These are phyloP conservation scores for Acmispon strigosus DNA, from an alignment of 306 rosid species.

Conservation along the genomic window DNA sequence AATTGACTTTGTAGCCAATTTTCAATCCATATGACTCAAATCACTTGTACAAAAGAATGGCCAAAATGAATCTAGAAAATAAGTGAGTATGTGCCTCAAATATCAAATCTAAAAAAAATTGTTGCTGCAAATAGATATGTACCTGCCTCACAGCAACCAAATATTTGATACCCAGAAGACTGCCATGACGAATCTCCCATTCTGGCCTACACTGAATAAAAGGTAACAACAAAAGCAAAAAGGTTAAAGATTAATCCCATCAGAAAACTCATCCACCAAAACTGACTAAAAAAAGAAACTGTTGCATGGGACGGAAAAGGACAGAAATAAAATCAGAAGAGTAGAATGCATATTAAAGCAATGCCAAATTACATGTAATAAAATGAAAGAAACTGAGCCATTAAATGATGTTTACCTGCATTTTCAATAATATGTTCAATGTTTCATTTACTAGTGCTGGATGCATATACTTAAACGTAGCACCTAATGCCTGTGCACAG, in stretches of 20 bases:
- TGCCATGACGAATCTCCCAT: constrained; percentile 99
- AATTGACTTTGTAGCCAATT: background rate
- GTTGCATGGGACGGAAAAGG: background rate
- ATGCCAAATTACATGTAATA: background rate
- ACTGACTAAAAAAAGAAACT: background rate
- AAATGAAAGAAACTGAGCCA: constrained; percentile 8
- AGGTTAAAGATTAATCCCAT: constrained; percentile 30
- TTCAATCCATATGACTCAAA: constrained; percentile 1
- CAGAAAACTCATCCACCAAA: background rate
- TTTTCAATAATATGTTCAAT: constrained; percentile 77
- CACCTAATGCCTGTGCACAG: constrained; percentile 96
- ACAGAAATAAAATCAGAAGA: background rate
- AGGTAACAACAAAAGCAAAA: constrained; percentile 39
- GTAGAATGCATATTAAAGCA: background rate
- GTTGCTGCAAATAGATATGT: constrained; percentile 16
- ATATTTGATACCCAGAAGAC: constrained; percentile 92
- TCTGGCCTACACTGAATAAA: constrained; percentile 95
- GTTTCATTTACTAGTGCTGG: constrained; percentile 76
- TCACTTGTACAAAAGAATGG: constrained; percentile 5
- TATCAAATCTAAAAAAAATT: background rate
- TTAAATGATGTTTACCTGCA: constrained; percentile 76
- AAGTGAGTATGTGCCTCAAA: background rate
- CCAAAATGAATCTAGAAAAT: background rate
- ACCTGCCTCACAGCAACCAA: constrained; percentile 95
- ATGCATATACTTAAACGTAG: constrained; percentile 91